phyloP scores from a whole-genome alignment of 768 basidiomycete genomes.

The Pulveroboletus sp. region DNA sequence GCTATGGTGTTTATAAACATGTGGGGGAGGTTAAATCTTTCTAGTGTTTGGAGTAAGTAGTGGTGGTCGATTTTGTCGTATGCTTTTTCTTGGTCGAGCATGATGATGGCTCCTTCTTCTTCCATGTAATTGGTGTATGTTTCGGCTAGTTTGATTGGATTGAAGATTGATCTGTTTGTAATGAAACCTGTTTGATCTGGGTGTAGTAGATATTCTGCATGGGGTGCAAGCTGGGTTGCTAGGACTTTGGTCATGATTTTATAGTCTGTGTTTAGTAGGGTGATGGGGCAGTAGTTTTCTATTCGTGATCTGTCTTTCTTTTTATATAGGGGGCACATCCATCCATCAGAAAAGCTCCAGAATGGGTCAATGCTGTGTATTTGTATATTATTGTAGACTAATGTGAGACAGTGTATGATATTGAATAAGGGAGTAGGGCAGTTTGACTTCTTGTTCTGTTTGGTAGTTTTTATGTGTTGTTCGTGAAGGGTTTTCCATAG shows the following conservation, averaged over 20 bases:
- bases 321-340: slow-evolving; percentile 3
- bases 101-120: slow-evolving; percentile 26
- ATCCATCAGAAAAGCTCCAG: neutral
- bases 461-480: neutral
- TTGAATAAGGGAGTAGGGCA: neutral
- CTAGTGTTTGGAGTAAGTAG: slow-evolving; percentile 15
- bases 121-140: slow-evolving; percentile 12
- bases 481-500: neutral
- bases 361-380: accelerated
- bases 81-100: slow-evolving; percentile 37
- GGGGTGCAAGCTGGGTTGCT: slow-evolving; percentile 10
- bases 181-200: slow-evolving; percentile 40
- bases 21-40: neutral
- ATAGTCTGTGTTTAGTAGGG: slow-evolving; percentile 33
- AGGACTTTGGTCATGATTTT: slow-evolving; percentile 30
- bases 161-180: slow-evolving; percentile 19
- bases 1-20: neutral
- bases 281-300: slow-evolving; percentile 34
- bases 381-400: neutral
- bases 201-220: slow-evolving; percentile 10
- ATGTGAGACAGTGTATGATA: neutral
- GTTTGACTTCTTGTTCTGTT: neutral
- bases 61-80: slow-evolving; percentile 35
- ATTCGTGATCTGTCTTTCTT: neutral
- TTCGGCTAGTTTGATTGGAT: slow-evolving; percentile 31